Percentiles rank a stretch among this genome's conserved stretches.
Evolutionary conservation across 441 rosid species (phyloP).

Genomic region (Erysimum pusillum): DNA sequence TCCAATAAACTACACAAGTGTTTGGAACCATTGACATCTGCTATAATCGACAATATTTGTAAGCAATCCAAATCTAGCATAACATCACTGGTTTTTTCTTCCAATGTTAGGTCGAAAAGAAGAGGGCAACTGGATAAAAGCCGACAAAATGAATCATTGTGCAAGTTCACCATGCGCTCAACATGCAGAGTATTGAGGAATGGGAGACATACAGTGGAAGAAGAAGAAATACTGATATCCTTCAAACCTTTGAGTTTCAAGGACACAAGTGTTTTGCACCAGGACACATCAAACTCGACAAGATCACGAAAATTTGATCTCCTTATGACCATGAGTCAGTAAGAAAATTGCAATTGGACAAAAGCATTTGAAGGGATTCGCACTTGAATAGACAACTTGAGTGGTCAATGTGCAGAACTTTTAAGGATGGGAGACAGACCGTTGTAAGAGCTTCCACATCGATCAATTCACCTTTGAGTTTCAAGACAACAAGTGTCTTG

Average conservation of each 20-base stretch:
- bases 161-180: not conserved
- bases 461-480: conserved; percentile 2
- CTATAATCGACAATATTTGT: not conserved
- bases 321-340: conserved; percentile 3
- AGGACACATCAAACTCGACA: not conserved
- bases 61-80: not conserved
- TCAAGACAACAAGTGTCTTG: conserved; percentile 20
- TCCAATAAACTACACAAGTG: not conserved
- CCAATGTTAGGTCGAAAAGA: conserved; percentile 9
- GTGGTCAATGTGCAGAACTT: not conserved
- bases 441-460: not conserved
- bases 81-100: not conserved
- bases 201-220: conserved; percentile 1
- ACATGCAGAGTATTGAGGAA: conserved; percentile 20
- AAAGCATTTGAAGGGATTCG: not conserved
- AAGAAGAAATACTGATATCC: not conserved
- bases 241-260: conserved; percentile 11
- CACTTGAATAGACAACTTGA: too few species aligned
- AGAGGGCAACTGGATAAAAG: conserved; percentile 5
- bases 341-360: conserved; percentile 2
- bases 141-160: not conserved
- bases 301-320: too few species aligned
- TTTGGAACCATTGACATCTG: not conserved
- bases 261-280: conserved; percentile 17
- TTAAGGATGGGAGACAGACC: conserved; percentile 4